Conservation (phyloP, 371 early-diverging fungal genomes). For the Modicella reniformis region DNA sequence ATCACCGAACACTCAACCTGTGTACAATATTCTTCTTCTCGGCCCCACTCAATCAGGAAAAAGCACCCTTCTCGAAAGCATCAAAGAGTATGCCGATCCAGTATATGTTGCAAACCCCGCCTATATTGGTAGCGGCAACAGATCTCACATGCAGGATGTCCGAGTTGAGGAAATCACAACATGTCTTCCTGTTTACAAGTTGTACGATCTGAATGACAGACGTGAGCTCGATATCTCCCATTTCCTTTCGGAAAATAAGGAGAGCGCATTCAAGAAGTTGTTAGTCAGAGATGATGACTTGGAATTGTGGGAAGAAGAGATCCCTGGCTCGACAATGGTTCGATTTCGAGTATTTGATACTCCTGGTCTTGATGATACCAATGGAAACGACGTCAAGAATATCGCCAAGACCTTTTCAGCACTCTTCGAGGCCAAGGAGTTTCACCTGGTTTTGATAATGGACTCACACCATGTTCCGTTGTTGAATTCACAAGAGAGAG, state of each 20-base stretch:
- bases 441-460: conserved; percentile 5
- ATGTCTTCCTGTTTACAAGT: background rate
- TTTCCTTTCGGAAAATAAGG: background rate
- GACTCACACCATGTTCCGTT: background rate
- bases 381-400: conserved; percentile 4
- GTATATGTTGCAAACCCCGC: background rate
- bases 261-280: background rate
- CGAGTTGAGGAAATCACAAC: background rate
- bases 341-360: conserved; percentile 5
- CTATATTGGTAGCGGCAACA: background rate
- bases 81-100: conserved; percentile 10
- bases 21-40: conserved; percentile 16
- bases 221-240: background rate
- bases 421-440: background rate
- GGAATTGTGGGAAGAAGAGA: background rate
- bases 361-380: conserved; percentile 6
- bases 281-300: background rate
- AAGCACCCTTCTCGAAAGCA: conserved; percentile 9
- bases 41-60: conserved; percentile 23
- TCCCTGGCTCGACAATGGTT: background rate
- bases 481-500: background rate
- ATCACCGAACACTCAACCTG: background rate
- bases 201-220: background rate
- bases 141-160: background rate
- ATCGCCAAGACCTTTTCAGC: conserved; percentile 5